phyloP scores from a whole-genome alignment of 2,329 filamentous ascomycete species.

The Stachybotrys chlorohalonatus region DNA sequence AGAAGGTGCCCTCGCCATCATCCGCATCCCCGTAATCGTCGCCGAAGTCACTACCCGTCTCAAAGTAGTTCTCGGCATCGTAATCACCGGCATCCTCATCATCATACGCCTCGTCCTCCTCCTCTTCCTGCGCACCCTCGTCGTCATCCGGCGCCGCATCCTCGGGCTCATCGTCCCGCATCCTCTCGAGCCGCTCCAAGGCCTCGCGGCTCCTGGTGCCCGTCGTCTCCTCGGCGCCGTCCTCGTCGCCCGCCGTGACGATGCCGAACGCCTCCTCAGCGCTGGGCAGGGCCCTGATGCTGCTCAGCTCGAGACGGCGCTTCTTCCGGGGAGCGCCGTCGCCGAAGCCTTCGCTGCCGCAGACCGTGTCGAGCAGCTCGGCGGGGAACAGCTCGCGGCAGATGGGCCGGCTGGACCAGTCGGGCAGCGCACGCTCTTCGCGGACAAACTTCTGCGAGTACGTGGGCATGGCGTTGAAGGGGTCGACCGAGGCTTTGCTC shows the following conservation, averaged over 20 bases:
- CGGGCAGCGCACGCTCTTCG: slow-evolving; percentile 43
- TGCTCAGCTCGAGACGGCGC: slow-evolving; percentile 37
- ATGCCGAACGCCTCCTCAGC: slow-evolving; percentile 42
- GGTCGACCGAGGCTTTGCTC: slow-evolving; percentile 47
- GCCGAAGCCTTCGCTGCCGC: slow-evolving; percentile 27
- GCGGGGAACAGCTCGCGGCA: slow-evolving; percentile 44
- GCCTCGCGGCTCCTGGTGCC: slow-evolving; percentile 24
- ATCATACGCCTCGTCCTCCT: slow-evolving; percentile 42
- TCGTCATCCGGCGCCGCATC: slow-evolving; percentile 41
- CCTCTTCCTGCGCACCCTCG: slow-evolving; percentile 35
- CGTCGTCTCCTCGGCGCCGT: slow-evolving; percentile 18
- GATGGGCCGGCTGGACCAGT: slow-evolving; percentile 41
- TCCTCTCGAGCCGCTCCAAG: slow-evolving; percentile 34
- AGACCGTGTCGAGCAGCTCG: slow-evolving; percentile 46
- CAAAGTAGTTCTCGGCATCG: slow-evolving; percentile 52
- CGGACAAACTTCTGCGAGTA: slow-evolving; percentile 47
- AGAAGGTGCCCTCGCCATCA: slow-evolving; percentile 35
- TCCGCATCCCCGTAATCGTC: slow-evolving; percentile 43
- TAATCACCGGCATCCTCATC: slow-evolving; percentile 54
- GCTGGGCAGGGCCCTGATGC: slow-evolving; percentile 36
- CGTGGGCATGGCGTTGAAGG: slow-evolving; percentile 49
- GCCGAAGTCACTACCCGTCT: slow-evolving; percentile 45
- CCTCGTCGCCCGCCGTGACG: slow-evolving; percentile 14
- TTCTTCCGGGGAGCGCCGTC: slow-evolving; percentile 27
- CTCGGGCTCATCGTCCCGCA: slow-evolving; percentile 41